Conservation (phyloP, 805 yeast genomes). For the Saturnispora zaruensis region DNA sequence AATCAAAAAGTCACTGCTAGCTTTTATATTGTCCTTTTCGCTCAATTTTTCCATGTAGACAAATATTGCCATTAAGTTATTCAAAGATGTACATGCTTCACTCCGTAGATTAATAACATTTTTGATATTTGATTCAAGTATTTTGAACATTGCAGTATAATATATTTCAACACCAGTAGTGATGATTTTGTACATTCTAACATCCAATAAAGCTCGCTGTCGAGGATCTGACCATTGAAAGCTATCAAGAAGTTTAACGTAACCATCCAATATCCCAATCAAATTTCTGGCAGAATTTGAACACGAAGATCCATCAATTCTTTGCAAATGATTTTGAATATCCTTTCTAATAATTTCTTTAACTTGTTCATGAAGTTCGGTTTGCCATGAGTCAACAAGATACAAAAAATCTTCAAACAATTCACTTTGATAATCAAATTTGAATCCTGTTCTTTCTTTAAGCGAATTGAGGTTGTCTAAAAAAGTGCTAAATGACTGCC, state of each 20-base stretch:
- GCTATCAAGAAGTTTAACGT: slow-evolving; percentile 43
- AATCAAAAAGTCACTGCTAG: slow-evolving; percentile 5
- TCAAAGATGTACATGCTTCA: slow-evolving; percentile 25
- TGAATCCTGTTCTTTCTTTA: slow-evolving; percentile 15
- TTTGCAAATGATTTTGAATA: slow-evolving; percentile 31
- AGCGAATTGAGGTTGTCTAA: slow-evolving; percentile 15
- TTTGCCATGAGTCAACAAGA: slow-evolving; percentile 21
- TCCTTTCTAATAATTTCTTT: slow-evolving; percentile 52
- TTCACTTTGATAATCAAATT: slow-evolving; percentile 21
- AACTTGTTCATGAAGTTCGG: slow-evolving; percentile 25
- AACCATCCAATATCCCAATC: slow-evolving; percentile 24
- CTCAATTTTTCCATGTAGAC: slow-evolving; percentile 9
- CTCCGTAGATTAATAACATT: slow-evolving; percentile 16
- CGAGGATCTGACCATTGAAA: slow-evolving; percentile 59
- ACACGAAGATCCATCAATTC: slow-evolving; percentile 24
- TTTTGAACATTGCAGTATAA: slow-evolving; percentile 28
- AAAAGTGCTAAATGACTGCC: slow-evolving; percentile 11
- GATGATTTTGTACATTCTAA: slow-evolving; percentile 52
- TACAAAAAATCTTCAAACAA: slow-evolving; percentile 19
- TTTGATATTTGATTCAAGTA: slow-evolving; percentile 15
- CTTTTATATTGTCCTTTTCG: slow-evolving; percentile 9
- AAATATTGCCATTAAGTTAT: slow-evolving; percentile 21
- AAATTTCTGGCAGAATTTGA: slow-evolving; percentile 24
- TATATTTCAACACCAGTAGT: slow-evolving; percentile 52
- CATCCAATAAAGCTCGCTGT: slow-evolving; percentile 55